Evolutionary conservation across 1,284 basidiomycete genomes (phyloP).

Genomic region (Hypsizygus ulmarius): DNA sequence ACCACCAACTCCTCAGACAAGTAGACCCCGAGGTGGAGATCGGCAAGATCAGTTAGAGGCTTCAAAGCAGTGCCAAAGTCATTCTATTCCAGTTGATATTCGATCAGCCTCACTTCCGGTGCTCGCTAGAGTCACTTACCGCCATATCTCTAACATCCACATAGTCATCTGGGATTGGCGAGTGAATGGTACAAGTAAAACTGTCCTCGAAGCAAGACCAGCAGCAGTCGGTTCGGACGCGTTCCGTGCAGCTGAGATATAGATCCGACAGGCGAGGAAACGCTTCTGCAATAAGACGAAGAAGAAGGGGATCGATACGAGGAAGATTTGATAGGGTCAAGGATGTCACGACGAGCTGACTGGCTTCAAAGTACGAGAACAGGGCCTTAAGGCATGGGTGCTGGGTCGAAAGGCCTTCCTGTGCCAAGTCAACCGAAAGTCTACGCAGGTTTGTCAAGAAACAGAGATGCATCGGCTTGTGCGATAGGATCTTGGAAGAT

Average conservation of each 20-base stretch:
- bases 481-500: slow-evolving; percentile 19
- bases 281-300: slow-evolving; percentile 42
- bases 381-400: slow-evolving; percentile 29
- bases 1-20: slow-evolving; percentile 35
- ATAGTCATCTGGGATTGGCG: slow-evolving; percentile 56
- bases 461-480: slow-evolving; percentile 20
- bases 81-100: slow-evolving; percentile 24
- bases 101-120: slow-evolving; percentile 4
- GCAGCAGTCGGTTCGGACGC: slow-evolving; percentile 55
- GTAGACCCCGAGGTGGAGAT: slow-evolving; percentile 53
- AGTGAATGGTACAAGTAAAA: slow-evolving; percentile 52
- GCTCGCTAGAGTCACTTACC: slow-evolving; percentile 36
- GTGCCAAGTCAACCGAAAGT: slow-evolving; percentile 35
- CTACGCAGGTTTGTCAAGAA: slow-evolving; percentile 28
- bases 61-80: slow-evolving; percentile 34
- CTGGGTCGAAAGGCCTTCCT: slow-evolving; percentile 40
- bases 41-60: slow-evolving; percentile 43
- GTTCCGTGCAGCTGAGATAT: slow-evolving; percentile 54
- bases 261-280: slow-evolving; percentile 47
- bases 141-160: slow-evolving; percentile 40
- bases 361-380: slow-evolving; percentile 25
- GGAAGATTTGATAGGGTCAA: slow-evolving; percentile 52
- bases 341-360: slow-evolving; percentile 30
- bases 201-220: slow-evolving; percentile 63
- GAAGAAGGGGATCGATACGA: slow-evolving; percentile 47